Conservation (phyloP, 441 rosid genomes). For the Dalechampia spathulata region DNA sequence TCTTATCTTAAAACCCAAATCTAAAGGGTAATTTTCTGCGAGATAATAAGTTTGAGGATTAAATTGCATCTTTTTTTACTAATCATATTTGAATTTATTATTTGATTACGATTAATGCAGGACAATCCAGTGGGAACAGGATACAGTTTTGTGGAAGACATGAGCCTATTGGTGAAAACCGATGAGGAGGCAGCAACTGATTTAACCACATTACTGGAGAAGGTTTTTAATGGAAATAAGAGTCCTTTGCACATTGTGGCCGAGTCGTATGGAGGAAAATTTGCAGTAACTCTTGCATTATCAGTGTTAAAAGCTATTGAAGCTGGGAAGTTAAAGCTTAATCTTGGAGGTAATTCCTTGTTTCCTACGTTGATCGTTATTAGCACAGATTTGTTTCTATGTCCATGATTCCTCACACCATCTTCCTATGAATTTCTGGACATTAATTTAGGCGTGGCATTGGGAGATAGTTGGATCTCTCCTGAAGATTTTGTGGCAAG, state of each 20-base stretch:
- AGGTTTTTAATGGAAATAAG: conserved; percentile 38
- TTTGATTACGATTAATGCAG: conserved; percentile 16
- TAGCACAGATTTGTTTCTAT: too few species aligned
- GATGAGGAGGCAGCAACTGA: conserved; percentile 79
- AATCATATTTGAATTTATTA: too few species aligned
- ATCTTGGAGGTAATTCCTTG: conserved; percentile 53
- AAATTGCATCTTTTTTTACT: too few species aligned
- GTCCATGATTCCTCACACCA: not conserved
- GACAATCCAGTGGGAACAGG: conserved; percentile 94
- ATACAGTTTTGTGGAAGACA: conserved; percentile 72
- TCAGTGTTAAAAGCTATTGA: conserved; percentile 47
- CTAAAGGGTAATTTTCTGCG: too few species aligned
- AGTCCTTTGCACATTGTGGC: conserved; percentile 69
- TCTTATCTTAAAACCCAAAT: too few species aligned
- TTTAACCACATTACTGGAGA: conserved; percentile 46
- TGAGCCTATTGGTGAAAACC: conserved; percentile 42
- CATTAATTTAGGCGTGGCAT: conserved; percentile 48
- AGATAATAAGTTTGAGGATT: too few species aligned
- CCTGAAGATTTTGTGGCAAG: conserved; percentile 87
- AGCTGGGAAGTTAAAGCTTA: conserved; percentile 50
- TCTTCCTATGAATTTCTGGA: not conserved
- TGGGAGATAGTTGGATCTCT: conserved; percentile 89
- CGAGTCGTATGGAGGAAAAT: conserved; percentile 91
- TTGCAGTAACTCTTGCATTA: conserved; percentile 64
- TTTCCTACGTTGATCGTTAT: too few species aligned